A percentile compares a stretch with the other conserved stretches of the same genome.
Conservation (phyloP, 306 rosid species). For the Gillenia trifoliata region DNA sequence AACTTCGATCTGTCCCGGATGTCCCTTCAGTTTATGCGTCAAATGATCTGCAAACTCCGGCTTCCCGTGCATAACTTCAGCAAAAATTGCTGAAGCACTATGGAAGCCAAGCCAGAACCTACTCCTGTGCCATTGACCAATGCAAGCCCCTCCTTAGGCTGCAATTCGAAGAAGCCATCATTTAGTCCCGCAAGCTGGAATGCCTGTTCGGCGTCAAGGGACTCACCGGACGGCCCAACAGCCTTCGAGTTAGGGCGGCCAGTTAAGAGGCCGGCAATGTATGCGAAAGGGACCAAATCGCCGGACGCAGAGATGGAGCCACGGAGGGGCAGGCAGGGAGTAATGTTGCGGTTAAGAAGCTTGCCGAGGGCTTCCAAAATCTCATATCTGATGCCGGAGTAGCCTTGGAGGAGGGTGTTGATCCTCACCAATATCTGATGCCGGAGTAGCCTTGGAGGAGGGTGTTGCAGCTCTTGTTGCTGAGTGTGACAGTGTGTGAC, state of each 20-base stretch:
- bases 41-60: constrained; percentile 31
- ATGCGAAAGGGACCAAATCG: background rate
- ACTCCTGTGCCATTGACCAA: constrained; percentile 51
- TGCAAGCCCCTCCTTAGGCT: constrained; percentile 41
- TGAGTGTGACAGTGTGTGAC: too few species aligned
- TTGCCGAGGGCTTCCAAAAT: too few species aligned
- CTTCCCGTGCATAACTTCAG: constrained; percentile 41
- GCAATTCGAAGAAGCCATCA: constrained; percentile 23
- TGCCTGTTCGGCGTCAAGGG: background rate
- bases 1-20: constrained; percentile 43
- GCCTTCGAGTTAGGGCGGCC: background rate
- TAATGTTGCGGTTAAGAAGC: too few species aligned
- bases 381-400: too few species aligned
- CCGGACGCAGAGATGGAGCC: too few species aligned
- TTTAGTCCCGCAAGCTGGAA: background rate
- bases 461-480: too few species aligned
- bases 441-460: too few species aligned
- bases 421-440: too few species aligned
- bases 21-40: constrained; percentile 36
- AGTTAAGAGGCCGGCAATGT: background rate
- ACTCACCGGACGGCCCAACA: background rate
- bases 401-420: too few species aligned
- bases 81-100: too few species aligned
- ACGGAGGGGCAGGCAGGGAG: too few species aligned
- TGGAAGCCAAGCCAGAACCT: constrained; percentile 38